These are phyloP conservation scores for Acer yangbiense DNA, from an alignment of 345 rosid species.

Conservation along the genomic window DNA sequence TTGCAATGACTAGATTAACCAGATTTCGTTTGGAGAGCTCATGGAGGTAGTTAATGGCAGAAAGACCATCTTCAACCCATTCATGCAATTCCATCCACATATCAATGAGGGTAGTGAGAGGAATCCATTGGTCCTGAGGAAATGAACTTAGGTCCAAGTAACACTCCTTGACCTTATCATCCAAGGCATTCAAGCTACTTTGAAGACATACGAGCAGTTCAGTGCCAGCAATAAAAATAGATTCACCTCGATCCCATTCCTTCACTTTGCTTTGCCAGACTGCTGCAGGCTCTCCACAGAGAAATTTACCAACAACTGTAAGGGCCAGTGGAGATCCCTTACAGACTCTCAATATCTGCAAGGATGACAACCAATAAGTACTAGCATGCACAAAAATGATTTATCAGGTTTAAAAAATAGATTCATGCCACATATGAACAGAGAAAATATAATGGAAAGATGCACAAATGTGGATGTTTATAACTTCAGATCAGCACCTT, in stretches of 20 bases:
- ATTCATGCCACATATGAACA: no score
- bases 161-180: slow-evolving; percentile 38
- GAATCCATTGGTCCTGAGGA: slow-evolving; percentile 57
- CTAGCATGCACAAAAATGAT: background rate
- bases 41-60: slow-evolving; percentile 34
- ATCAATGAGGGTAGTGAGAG: slow-evolving; percentile 49
- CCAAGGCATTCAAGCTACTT: slow-evolving; percentile 46
- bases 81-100: slow-evolving; percentile 55
- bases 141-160: slow-evolving; percentile 62
- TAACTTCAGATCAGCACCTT: slow-evolving; percentile 27
- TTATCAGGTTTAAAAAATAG: no score
- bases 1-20: slow-evolving; percentile 35
- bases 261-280: slow-evolving; percentile 37
- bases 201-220: slow-evolving; percentile 43
- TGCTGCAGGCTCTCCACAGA: slow-evolving; percentile 30
- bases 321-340: slow-evolving; percentile 62
- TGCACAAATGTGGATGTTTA: background rate
- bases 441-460: no score
- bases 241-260: slow-evolving; percentile 32
- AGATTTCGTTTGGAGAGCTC: slow-evolving; percentile 49
- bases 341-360: slow-evolving; percentile 57
- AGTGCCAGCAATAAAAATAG: slow-evolving; percentile 24
- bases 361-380: background rate
- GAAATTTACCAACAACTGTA: slow-evolving; percentile 52
- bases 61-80: slow-evolving; percentile 24